Percentiles rank a stretch among this genome's conserved stretches.
Evolutionary conservation across 225 moss, liverwort and hornwort species (phyloP).

Genomic region (Climacium dendroides): DNA sequence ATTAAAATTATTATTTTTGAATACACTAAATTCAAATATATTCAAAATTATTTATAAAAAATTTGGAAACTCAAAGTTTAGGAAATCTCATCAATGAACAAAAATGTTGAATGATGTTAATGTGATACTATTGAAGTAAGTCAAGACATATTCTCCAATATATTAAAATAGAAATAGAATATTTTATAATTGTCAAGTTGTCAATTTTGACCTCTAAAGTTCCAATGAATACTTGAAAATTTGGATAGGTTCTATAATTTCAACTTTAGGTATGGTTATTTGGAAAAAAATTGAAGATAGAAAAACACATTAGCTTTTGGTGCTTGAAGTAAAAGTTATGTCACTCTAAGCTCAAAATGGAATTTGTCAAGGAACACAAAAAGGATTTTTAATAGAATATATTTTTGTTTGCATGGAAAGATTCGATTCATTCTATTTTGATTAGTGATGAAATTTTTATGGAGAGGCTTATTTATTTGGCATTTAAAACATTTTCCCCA

Average conservation of each 20-base stretch:
- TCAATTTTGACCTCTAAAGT: neutral
- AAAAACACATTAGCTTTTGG: too few species aligned
- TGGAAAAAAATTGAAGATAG: too few species aligned
- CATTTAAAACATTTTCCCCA: neutral
- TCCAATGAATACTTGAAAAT: rapidly evolving
- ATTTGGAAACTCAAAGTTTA: neutral
- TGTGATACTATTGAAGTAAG: neutral
- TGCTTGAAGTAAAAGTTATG: neutral
- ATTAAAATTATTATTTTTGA: too few species aligned
- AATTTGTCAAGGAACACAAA: neutral
- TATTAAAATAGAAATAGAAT: neutral
- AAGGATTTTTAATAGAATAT: too few species aligned
- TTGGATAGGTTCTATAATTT: rapidly evolving
- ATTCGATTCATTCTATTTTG: neutral
- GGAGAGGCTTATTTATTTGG: rapidly evolving
- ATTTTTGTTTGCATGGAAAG: neutral
- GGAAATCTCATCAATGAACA: too few species aligned
- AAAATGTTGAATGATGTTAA: too few species aligned
- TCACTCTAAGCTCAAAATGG: neutral
- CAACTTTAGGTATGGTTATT: neutral
- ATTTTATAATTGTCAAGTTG: rapidly evolving
- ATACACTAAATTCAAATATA: too few species aligned
- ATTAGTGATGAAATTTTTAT: neutral
- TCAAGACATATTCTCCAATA: neutral
- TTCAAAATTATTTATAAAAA: neutral